Evolutionary conservation across 2,329 filamentous ascomycete genomes (phyloP).

Genomic region (Sclerotinia borealis): DNA sequence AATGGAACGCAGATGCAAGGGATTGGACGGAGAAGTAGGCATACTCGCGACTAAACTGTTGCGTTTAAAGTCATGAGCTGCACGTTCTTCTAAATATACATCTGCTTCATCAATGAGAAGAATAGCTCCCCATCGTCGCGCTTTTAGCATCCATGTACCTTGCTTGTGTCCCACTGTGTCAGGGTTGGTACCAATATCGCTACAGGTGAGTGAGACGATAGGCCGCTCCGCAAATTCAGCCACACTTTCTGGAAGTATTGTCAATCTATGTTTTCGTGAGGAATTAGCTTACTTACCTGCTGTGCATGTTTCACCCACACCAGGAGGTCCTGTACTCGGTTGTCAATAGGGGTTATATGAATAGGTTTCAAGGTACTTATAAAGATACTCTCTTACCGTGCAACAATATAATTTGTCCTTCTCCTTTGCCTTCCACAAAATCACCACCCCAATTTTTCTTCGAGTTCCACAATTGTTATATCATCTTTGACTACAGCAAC

Average conservation of each 20-base stretch:
- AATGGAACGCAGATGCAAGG: no score
- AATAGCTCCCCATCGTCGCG: slow-evolving; percentile 79
- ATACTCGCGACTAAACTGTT: slow-evolving; percentile 85
- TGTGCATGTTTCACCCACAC: not conserved
- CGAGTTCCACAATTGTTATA: no score
- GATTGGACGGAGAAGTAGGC: no score
- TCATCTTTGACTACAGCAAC: not conserved
- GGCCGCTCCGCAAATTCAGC: not conserved
- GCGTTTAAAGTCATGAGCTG: slow-evolving; percentile 74
- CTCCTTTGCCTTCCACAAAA: not conserved
- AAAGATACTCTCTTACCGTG: not conserved
- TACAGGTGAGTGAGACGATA: not conserved
- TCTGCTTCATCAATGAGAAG: slow-evolving; percentile 80
- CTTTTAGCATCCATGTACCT: slow-evolving; percentile 77
- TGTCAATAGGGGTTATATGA: not conserved
- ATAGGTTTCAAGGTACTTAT: not conserved
- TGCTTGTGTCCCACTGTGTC: slow-evolving; percentile 67
- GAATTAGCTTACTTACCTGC: not conserved
- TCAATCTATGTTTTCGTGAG: not conserved
- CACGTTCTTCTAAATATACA: slow-evolving; percentile 75
- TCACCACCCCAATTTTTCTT: not conserved
- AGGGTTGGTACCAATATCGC: slow-evolving; percentile 62
- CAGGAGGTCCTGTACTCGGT: not conserved
- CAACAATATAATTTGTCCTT: not conserved
- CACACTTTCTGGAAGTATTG: not conserved